A percentile compares a stretch with the other conserved stretches of the same genome.
Evolutionary conservation across 768 basidiomycete genomes (phyloP).

Genomic region (Tubosaeta sp.): DNA sequence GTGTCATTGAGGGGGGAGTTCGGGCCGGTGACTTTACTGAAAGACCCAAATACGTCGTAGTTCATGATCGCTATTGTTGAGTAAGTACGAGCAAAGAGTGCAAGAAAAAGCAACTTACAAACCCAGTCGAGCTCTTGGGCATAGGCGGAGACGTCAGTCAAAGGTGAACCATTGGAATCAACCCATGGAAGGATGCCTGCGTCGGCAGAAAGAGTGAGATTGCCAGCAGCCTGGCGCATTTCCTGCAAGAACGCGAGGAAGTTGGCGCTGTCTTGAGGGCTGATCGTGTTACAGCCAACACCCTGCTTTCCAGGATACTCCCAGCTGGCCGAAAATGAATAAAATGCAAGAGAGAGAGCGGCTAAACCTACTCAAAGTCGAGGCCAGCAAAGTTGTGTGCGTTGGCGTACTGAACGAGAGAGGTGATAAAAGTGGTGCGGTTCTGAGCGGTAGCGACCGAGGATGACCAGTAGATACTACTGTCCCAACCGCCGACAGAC

Average conservation of each 20-base stretch:
- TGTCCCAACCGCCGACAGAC: constrained; percentile 67
- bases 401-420: constrained; percentile 45
- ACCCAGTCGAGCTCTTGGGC: constrained; percentile 73
- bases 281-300: constrained; percentile 64
- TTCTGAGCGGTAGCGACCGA: constrained; percentile 51
- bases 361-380: constrained; percentile 56
- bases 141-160: constrained; percentile 62
- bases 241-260: constrained; percentile 73
- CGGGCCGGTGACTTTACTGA: constrained; percentile 59
- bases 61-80: constrained; percentile 58
- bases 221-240: constrained; percentile 52
- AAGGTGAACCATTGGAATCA: constrained; percentile 51
- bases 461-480: constrained; percentile 57
- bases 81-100: constrained; percentile 1
- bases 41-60: constrained; percentile 60
- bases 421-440: constrained; percentile 54
- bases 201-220: constrained; percentile 71
- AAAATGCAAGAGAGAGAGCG: background rate
- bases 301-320: constrained; percentile 76
- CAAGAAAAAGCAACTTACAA: constrained; percentile 30
- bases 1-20: constrained; percentile 81
- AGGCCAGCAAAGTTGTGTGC: constrained; percentile 56
- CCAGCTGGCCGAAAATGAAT: constrained; percentile 50
- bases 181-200: constrained; percentile 63
- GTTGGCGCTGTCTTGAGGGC: constrained; percentile 67